phyloP scores from a whole-genome alignment of 306 rosid genomes.

The Canavalia gladiata region DNA sequence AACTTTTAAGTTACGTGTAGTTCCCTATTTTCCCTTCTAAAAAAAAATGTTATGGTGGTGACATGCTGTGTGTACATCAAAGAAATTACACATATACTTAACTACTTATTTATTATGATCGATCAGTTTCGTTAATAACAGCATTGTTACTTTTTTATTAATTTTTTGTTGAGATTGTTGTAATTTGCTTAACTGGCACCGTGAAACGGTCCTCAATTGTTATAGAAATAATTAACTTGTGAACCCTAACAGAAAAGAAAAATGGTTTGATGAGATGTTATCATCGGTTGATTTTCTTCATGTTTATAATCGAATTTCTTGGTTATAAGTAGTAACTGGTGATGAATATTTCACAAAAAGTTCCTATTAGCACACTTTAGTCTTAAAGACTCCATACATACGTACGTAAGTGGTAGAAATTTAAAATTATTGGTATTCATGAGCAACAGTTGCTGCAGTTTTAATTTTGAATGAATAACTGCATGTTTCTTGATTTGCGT shows the following conservation, averaged over 20 bases:
- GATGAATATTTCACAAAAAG: neutral
- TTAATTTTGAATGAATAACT: neutral
- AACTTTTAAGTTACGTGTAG: neutral
- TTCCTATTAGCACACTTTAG: neutral
- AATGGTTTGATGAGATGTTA: neutral
- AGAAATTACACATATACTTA: neutral
- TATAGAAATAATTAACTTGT: neutral
- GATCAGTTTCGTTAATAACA: too few species aligned
- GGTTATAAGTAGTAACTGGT: neutral
- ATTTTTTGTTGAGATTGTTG: neutral
- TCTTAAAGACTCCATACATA: neutral
- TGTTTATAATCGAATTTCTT: neutral
- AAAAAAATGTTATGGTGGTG: neutral
- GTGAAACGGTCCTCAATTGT: neutral
- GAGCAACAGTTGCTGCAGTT: neutral
- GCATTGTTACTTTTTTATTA: neutral
- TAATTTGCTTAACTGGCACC: conserved; percentile 1
- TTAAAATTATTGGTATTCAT: neutral
- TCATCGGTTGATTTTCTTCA: neutral
- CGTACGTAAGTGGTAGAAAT: neutral
- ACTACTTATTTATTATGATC: too few species aligned
- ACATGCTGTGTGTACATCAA: neutral
- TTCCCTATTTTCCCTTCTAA: neutral
- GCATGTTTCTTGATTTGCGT: too few species aligned
- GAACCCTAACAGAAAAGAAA: neutral